These are phyloP conservation scores for Hymenoscyphus occultus DNA, from an alignment of 2,329 filamentous ascomycete species.

Conservation along the genomic window DNA sequence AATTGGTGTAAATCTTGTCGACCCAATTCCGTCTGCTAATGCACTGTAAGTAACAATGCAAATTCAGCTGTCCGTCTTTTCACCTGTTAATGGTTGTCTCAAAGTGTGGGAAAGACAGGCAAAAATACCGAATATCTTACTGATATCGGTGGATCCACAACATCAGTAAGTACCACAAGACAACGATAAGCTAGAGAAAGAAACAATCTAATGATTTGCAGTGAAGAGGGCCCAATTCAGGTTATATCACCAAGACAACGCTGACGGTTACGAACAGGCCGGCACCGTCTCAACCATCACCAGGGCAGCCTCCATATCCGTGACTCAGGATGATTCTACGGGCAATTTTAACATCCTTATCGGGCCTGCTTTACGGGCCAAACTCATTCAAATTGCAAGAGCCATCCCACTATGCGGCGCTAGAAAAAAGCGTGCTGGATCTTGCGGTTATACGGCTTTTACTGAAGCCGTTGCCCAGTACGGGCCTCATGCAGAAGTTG, in stretches of 20 bases:
- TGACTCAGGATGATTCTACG: background rate
- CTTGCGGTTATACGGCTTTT: background rate
- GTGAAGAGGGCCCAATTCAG: background rate
- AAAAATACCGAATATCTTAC: conserved; percentile 6
- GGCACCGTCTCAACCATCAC: background rate
- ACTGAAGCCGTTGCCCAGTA: background rate
- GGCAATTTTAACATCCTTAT: background rate
- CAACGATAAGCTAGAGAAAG: background rate
- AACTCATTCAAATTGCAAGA: background rate
- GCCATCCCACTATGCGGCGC: background rate
- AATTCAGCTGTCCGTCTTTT: background rate
- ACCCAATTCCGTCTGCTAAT: background rate
- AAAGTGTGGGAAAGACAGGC: conserved; percentile 1
- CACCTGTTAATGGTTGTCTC: background rate
- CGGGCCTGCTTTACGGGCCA: background rate
- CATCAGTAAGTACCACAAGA: background rate
- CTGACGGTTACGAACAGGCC: background rate
- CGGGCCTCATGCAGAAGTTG: background rate
- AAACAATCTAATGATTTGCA: background rate
- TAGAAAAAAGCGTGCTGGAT: background rate
- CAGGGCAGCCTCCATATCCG: background rate
- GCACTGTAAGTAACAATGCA: background rate
- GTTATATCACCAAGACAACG: background rate
- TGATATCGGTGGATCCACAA: background rate
- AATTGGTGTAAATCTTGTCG: background rate